A percentile compares a stretch with the other conserved stretches of the same genome.
Conservation (phyloP, 345 rosid species). For the Salix arbutifolia region DNA sequence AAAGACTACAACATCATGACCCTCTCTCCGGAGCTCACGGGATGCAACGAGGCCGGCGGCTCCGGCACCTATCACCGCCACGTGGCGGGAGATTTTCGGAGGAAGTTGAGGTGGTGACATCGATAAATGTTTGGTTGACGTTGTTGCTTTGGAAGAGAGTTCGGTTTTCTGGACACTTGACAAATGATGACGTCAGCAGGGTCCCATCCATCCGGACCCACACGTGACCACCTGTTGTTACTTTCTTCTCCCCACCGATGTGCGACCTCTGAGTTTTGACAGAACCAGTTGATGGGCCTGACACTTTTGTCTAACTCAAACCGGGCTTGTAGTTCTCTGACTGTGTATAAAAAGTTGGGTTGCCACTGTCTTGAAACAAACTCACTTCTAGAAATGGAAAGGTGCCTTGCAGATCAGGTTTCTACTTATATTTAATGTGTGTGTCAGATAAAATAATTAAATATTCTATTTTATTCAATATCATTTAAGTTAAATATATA, state of each 20-base stretch:
- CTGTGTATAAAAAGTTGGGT: too few species aligned
- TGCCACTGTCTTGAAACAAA: too few species aligned
- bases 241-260: neutral
- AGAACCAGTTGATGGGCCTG: neutral
- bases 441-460: too few species aligned
- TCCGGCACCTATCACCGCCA: constrained; percentile 86
- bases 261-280: neutral
- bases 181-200: neutral
- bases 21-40: constrained; percentile 71
- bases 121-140: neutral
- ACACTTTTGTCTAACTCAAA: too few species aligned
- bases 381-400: too few species aligned
- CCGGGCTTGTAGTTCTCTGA: too few species aligned
- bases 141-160: neutral
- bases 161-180: neutral
- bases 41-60: constrained; percentile 76
- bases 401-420: too few species aligned
- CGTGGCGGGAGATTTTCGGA: constrained; percentile 43
- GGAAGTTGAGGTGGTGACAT: constrained; percentile 30
- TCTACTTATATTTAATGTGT: too few species aligned
- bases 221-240: neutral
- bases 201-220: neutral
- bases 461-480: too few species aligned
- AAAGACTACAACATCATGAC: constrained; percentile 69
- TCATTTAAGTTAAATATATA: too few species aligned